Base-by-base conservation (phyloP, 495 filamentous ascomycete genomes). In the Penicillium atrosanguineum region DNA sequence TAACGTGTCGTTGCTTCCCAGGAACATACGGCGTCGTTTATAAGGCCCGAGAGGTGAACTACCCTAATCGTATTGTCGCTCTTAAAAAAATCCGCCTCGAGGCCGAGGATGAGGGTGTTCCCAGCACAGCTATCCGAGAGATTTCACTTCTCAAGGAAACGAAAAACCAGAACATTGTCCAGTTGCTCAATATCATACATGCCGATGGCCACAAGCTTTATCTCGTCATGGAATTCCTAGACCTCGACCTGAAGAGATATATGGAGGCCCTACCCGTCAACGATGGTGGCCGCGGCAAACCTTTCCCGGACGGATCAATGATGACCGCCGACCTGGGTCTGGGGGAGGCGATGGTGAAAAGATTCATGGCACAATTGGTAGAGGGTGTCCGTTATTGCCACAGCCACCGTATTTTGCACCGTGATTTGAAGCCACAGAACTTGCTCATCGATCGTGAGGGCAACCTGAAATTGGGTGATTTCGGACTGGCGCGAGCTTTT, bases 61-160 rank as follows among this genome's bases (percentile, higher is more conserved):
- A 91, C 62, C 77, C 78, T 48, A 87, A 86, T 53, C 86, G 88
- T 36, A 91, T 95, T 50, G 94, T 98, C 34, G 94, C 94, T 21
- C 73, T 98, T 59, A 98, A 98, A 80, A 97, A 97, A 79, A 97
- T 98, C 60, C 91, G 95, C 53, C 87, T 97, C 50, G 95, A 97
- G 62, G 90, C 91, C 55, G 94, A 98, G 74, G 90, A 95, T 79
- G 94, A 97, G 67, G 94, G 94, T 53, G 93, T 97, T 28, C 95
- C 94, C 3, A 91, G 87, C 58, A 98, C 94, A 7, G 94, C 95
- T 51, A 96, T 97, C 63, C 91, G 92, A 56, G 92, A 97, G 68
- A 97, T 97, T 55, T 95, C 90, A 26, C 80, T 97, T 28, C 82
- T 97, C 56, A 97, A 96, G 74, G 92, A 97, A 72, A 95, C 96